These are phyloP conservation scores for Diaporthe ampelina DNA, from an alignment of 2,329 filamentous ascomycete genomes.

Conservation along the genomic window DNA sequence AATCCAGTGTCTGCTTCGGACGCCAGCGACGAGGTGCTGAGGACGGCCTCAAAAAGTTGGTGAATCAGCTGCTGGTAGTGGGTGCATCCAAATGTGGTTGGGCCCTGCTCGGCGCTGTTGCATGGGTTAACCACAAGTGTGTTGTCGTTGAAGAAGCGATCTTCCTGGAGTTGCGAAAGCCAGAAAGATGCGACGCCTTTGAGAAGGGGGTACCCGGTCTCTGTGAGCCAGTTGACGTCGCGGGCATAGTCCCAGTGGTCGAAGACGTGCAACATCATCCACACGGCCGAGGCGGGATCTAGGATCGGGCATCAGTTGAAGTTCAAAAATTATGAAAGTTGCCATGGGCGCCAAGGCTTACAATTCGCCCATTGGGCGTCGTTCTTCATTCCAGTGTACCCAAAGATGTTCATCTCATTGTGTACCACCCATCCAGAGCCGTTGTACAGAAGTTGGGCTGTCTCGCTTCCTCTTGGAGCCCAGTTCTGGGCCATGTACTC, in stretches of 20 bases:
- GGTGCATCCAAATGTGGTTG: conserved; percentile 66
- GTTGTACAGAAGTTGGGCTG: conserved; percentile 66
- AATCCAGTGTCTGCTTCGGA: conserved; percentile 50
- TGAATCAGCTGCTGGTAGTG: conserved; percentile 67
- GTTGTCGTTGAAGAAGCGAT: conserved; percentile 63
- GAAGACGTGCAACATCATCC: conserved; percentile 73
- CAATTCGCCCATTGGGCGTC: conserved; percentile 50
- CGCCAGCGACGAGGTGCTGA: conserved; percentile 47
- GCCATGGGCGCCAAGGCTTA: background rate
- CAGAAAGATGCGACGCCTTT: conserved; percentile 69
- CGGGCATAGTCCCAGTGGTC: conserved; percentile 69
- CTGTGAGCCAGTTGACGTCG: conserved; percentile 60
- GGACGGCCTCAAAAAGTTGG: conserved; percentile 56
- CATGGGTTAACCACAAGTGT: conserved; percentile 70
- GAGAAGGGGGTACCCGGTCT: conserved; percentile 65
- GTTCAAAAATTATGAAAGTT: too few relatives aligned
- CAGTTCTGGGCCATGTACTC: conserved; percentile 64
- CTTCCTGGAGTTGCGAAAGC: conserved; percentile 65
- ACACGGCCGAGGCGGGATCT: conserved; percentile 63
- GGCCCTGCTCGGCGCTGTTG: conserved; percentile 70
- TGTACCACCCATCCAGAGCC: conserved; percentile 69
- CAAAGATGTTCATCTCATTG: conserved; percentile 71
- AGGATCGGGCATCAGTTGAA: background rate
- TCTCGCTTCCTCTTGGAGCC: conserved; percentile 66
- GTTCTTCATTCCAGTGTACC: conserved; percentile 61